Conservation (phyloP, 257 asterid genomes). For the Gentiana macrophylla region DNA sequence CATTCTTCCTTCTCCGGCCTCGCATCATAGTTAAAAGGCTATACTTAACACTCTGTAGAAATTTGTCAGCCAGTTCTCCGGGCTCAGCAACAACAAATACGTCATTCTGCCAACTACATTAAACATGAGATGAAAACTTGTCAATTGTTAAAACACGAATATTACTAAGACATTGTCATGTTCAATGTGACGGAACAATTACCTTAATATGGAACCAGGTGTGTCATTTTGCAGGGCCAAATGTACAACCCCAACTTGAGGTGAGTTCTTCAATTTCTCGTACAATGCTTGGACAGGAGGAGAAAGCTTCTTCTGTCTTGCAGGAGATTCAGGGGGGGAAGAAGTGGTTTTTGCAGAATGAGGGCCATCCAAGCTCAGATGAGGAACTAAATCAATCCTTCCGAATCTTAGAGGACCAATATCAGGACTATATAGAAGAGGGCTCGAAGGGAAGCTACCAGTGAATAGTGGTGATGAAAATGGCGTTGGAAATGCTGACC, state of each 20-base stretch:
- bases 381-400: constrained; percentile 84
- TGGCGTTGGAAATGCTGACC: constrained; percentile 61
- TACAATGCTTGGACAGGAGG: constrained; percentile 52
- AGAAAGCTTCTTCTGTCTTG: constrained; percentile 61
- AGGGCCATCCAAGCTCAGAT: constrained; percentile 80
- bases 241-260: constrained; percentile 92
- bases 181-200: constrained; percentile 2
- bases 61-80: constrained; percentile 88
- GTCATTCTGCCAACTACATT: constrained; percentile 90
- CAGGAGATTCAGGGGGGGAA: constrained; percentile 85
- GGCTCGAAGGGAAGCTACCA: constrained; percentile 93
- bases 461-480: constrained; percentile 89
- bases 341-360: constrained; percentile 54
- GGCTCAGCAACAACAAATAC: constrained; percentile 99
- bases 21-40: constrained; percentile 70
- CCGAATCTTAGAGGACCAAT: constrained; percentile 60
- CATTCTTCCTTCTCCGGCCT: constrained; percentile 67
- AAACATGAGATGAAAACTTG: constrained; percentile 12
- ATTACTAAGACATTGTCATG: not conserved
- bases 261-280: constrained; percentile 70
- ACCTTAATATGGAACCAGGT: constrained; percentile 87
- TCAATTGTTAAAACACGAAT: constrained; percentile 14
- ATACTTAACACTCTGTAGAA: constrained; percentile 78
- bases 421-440: constrained; percentile 77
- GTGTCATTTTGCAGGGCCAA: constrained; percentile 91